Evolutionary conservation across 192 early-diverging fungal genomes (phyloP).

Genomic region (Coemansia asiatica): DNA sequence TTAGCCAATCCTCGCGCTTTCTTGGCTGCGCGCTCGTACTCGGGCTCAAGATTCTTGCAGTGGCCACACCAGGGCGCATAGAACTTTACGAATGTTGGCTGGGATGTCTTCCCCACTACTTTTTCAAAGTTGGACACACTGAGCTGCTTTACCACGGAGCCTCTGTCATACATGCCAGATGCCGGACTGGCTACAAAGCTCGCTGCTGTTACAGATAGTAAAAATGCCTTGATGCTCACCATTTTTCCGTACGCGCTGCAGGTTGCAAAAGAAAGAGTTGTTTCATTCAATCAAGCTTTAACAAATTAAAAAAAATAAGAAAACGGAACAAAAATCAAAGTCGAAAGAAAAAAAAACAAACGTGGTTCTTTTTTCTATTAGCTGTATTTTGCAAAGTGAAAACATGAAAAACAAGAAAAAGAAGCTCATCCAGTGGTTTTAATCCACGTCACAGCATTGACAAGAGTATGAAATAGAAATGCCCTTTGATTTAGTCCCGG

Average conservation of each 20-base stretch:
- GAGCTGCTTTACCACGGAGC: slow-evolving; percentile 62
- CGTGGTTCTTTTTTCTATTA: too few species aligned
- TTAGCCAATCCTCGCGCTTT: slow-evolving; percentile 82
- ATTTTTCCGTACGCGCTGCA: not conserved
- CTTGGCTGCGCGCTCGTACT: slow-evolving; percentile 85
- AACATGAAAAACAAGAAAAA: not conserved
- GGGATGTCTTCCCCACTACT: slow-evolving; percentile 60
- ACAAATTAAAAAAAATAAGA: not conserved
- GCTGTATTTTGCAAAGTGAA: not conserved
- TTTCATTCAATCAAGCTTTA: not conserved
- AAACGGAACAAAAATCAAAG: not conserved
- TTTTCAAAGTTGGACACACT: slow-evolving; percentile 63
- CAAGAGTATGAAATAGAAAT: not conserved
- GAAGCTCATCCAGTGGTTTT: not conserved
- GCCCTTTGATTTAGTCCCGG: slow-evolving; percentile 11
- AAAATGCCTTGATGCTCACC: not conserved
- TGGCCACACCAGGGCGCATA: slow-evolving; percentile 97
- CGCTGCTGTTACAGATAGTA: slow-evolving; percentile 15
- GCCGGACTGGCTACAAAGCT: slow-evolving; percentile 17
- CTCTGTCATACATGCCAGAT: slow-evolving; percentile 56
- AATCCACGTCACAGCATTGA: not conserved
- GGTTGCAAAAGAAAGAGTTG: not conserved
- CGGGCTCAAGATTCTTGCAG: slow-evolving; percentile 83
- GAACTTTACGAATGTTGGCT: slow-evolving; percentile 87
- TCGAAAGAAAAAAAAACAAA: not conserved